Base-by-base conservation (phyloP, 768 basidiomycete genomes). In the Amanita pallidorosea region DNA sequence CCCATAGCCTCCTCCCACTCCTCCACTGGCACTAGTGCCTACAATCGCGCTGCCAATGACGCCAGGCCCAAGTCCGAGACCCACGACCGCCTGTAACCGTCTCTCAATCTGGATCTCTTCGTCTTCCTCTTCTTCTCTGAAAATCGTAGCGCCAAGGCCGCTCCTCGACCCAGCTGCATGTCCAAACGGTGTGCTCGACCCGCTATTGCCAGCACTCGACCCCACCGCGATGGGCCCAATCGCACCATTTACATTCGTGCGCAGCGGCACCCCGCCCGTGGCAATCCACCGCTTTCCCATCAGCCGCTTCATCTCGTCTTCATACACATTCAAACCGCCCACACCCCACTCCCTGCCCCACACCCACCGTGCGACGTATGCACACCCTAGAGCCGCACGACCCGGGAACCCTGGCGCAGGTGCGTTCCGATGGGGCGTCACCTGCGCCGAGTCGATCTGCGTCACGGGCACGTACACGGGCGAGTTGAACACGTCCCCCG, bases 341-440 rank as follows among this genome's bases (percentile, higher is more conserved):
- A 68, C 60, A 20, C 68, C 67, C 70, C 70, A 63, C 57, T 87
- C 83, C 56, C 79, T 75, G 36, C 85, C 80, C 88, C 87, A 91
- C 38, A 87, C 82, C 88, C 89, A 92, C 7, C 89, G 74, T 25
- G 88, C 89, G 37, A 87, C 67, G 59, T 88, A 91, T 1, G 88
- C 85, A 0, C 79, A 76, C 0, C 88, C 88, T 3, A 91, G 67
- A 0, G 84, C 73, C 1, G 80, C 83, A 11, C 88, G 76, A 12
- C 78, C 77, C 0, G 85, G 81, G 63, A 77, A 87, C 12, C 85
- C 83, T 20, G 61, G 57, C 0, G 81, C 82, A 7, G 87, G 88
- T 0, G 85, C 79, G 56, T 88, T 88, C 22, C 86, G 76, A 57
- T 88, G 86, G 11, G 80, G 75, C 13, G 78, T 73, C 15, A 79